Evolutionary conservation across 2,329 filamentous ascomycete species (phyloP).

Genomic region (Microcera coccophila): DNA sequence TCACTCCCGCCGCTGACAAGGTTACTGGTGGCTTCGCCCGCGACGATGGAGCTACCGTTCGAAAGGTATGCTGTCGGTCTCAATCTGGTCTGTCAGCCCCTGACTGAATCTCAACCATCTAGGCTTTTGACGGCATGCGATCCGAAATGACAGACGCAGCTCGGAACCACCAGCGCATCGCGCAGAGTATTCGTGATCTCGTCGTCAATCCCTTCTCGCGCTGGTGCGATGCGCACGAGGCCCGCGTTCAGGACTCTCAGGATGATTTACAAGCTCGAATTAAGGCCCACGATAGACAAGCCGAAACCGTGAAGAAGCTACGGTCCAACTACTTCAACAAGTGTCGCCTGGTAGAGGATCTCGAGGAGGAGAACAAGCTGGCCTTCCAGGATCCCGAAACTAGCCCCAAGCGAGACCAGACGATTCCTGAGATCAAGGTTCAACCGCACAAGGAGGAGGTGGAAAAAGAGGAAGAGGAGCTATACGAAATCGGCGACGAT

Average conservation of each 20-base stretch:
- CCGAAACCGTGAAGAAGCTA: constrained; percentile 85
- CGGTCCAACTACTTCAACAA: constrained; percentile 98
- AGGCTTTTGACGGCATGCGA: constrained; percentile 93
- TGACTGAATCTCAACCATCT: constrained; percentile 15
- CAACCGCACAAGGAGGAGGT: constrained; percentile 61
- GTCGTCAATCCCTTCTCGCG: constrained; percentile 91
- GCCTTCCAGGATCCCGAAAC: constrained; percentile 84
- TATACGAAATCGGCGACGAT: constrained; percentile 87
- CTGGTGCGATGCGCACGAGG: constrained; percentile 94
- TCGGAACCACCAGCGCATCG: constrained; percentile 90
- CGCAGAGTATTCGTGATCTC: constrained; percentile 90
- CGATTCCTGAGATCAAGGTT: constrained; percentile 84
- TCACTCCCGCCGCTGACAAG: constrained; percentile 76
- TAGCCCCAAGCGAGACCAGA: constrained; percentile 59
- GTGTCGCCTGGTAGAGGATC: constrained; percentile 88
- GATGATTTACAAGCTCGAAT: constrained; percentile 88
- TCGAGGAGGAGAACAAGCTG: constrained; percentile 98
- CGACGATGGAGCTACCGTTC: constrained; percentile 92
- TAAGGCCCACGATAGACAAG: constrained; percentile 89
- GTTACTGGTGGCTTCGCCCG: constrained; percentile 77
- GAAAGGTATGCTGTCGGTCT: constrained; percentile 62
- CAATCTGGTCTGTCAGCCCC: constrained; percentile 1
- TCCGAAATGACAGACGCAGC: constrained; percentile 88
- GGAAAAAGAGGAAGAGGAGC: constrained; percentile 71
- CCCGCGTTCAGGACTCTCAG: constrained; percentile 86